Percentiles rank a stretch among this genome's conserved stretches.
These are phyloP conservation scores for Trametes hirsuta DNA, from an alignment of 1,284 basidiomycete genomes.

Conservation along the genomic window DNA sequence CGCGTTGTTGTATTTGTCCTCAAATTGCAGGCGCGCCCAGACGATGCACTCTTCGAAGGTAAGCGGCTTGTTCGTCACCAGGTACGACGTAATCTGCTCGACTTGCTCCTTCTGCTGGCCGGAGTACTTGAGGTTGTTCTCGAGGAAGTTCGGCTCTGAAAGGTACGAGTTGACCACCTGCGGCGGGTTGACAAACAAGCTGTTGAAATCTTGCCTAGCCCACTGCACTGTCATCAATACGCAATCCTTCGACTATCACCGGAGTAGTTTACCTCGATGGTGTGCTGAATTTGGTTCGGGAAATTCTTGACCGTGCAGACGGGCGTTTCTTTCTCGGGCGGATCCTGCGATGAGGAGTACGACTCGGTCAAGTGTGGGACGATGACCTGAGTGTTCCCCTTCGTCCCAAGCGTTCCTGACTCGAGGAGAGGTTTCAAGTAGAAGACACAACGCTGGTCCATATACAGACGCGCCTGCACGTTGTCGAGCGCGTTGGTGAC, in stretches of 20 bases:
- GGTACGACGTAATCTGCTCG: constrained; percentile 87
- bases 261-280: constrained; percentile 76
- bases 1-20: constrained; percentile 92
- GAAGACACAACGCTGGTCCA: constrained; percentile 99
- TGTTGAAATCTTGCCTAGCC: constrained; percentile 94
- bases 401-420: constrained; percentile 97
- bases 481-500: constrained; percentile 99
- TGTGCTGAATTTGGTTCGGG: constrained; percentile 98
- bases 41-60: constrained; percentile 97
- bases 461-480: constrained; percentile 94
- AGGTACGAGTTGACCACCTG: constrained; percentile 97
- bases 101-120: constrained; percentile 92
- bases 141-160: constrained; percentile 95
- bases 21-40: constrained; percentile 97
- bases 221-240: constrained; percentile 57
- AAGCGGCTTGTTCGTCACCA: constrained; percentile 92
- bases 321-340: constrained; percentile 97
- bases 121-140: constrained; percentile 88
- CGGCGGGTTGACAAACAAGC: constrained; percentile 91
- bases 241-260: neutral
- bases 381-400: constrained; percentile 97
- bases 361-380: constrained; percentile 97
- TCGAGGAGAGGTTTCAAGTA: constrained; percentile 97
- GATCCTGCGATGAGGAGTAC: constrained; percentile 98
- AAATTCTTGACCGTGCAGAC: constrained; percentile 99